phyloP scores from a whole-genome alignment of 768 basidiomycete genomes.

The Mycena pura region DNA sequence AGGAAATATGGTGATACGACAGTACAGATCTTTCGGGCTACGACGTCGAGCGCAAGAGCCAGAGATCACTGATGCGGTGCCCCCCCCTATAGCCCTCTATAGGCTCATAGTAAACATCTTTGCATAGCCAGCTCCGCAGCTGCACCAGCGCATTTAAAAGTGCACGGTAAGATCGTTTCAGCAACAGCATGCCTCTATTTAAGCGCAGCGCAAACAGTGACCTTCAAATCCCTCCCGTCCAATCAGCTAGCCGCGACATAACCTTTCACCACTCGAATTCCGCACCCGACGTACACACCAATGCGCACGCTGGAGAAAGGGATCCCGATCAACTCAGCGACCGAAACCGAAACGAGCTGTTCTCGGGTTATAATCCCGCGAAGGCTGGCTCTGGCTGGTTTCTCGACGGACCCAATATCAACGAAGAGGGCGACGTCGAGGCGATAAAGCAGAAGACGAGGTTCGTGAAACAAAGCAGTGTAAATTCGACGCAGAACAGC shows the following conservation, averaged over 20 bases:
- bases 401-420: slow-evolving; percentile 53
- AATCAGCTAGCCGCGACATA: slow-evolving; percentile 9
- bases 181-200: slow-evolving; percentile 19
- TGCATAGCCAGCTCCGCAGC: no score
- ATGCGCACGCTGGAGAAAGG: slow-evolving; percentile 41
- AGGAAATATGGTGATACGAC: no score
- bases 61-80: no score
- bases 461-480: slow-evolving; percentile 74
- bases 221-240: slow-evolving; percentile 52
- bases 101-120: no score
- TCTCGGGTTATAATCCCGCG: slow-evolving; percentile 57
- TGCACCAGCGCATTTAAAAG: no score
- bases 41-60: no score
- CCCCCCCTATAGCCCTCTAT: no score
- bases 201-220: slow-evolving; percentile 15
- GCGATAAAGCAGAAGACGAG: slow-evolving; percentile 78
- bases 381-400: slow-evolving; percentile 50
- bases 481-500: slow-evolving; percentile 75
- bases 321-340: slow-evolving; percentile 45
- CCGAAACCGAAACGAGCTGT: slow-evolving; percentile 57
- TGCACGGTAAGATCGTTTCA: no score
- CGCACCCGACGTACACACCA: slow-evolving; percentile 27
- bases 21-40: no score
- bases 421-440: slow-evolving; percentile 71
- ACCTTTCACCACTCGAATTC: slow-evolving; percentile 25